Evolutionary conservation across 2,329 filamentous ascomycete genomes (phyloP).

Genomic region (Orbilia brochopaga): DNA sequence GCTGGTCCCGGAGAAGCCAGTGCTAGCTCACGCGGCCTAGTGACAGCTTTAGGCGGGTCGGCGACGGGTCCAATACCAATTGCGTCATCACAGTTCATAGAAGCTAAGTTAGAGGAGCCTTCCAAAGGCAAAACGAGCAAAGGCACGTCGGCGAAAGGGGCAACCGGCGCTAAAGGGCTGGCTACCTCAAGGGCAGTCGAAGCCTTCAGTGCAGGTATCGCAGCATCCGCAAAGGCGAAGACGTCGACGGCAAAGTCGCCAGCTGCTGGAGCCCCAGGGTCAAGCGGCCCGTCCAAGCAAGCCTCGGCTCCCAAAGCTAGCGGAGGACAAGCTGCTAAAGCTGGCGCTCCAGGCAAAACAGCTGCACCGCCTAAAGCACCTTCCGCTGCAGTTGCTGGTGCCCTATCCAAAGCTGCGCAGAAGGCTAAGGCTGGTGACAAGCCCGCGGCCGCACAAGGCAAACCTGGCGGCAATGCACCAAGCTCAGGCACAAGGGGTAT

Average conservation of each 20-base stretch:
- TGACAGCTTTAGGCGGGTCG: conserved; percentile 4
- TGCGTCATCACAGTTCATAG: conserved; percentile 11
- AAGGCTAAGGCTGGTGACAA: not conserved
- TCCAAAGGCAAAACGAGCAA: not conserved
- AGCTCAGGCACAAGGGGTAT: not conserved
- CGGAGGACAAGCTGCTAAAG: not conserved
- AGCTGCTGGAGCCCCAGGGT: not conserved
- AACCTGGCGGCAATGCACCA: not conserved
- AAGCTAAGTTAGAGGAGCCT: not conserved
- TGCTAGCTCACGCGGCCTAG: not conserved
- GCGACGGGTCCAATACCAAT: conserved; percentile 2
- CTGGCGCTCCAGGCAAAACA: not conserved
- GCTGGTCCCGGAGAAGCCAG: conserved; percentile 1
- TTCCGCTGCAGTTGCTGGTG: not conserved
- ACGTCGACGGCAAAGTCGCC: not conserved
- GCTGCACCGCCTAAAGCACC: not conserved
- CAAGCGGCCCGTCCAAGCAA: not conserved
- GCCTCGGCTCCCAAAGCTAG: not conserved
- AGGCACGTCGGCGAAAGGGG: not conserved
- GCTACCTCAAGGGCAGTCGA: not conserved
- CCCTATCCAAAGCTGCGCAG: not conserved
- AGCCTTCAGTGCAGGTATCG: not conserved
- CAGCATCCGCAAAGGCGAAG: not conserved
- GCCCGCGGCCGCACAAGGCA: not conserved
- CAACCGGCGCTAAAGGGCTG: not conserved